Evolutionary conservation across 2,329 filamentous ascomycete genomes (phyloP), one percentile per base, ranked within the genome.

Genomic region (Botryotinia globosa): DNA sequence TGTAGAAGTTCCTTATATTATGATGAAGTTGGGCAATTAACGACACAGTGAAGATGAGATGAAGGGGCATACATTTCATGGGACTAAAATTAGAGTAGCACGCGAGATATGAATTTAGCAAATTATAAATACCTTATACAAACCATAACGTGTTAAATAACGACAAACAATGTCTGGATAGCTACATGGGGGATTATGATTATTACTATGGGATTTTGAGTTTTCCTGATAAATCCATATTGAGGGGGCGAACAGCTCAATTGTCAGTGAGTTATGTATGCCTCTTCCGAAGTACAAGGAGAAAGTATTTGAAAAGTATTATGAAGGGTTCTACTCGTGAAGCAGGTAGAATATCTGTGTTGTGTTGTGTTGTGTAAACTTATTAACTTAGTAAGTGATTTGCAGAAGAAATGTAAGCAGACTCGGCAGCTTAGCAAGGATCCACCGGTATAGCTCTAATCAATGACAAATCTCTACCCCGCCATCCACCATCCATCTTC

Each of bases 1-100:
- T 81, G 95, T 98, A 1, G 96, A 99, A 84, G 92, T 98, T 77
- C 96, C 96, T 6, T 98, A 97, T 82, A 93, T 98, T 79, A 97
- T 95, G 90, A 90, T 97, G 76, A 95, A 91, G 85, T 75, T 81
- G 77, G 71, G 73, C 32, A 75, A 77, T 39, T 78, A 76, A 75
- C 72, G 65, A 71, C 54, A 65, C n/a, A 58, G 32, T 29, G 37
- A 56, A 45, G 44, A 32, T 20, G 45, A 29, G 29, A 32, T 20
- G 45, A 29, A 29, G 37, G 18, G 58, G 25, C 7, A 45, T 48
- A 37, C n/a, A 25, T 32, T 32, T 70, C 25, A 51, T 45, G 58
- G 29, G 29, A 63, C 25, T 58, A 64, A 64, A 32, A 71, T 44
- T 71, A 71, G 69, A 71, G 29, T 32, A 56, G 48, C 58, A n/a